phyloP scores from a whole-genome alignment of 2,329 filamentous ascomycete genomes.

The Sphaerulina vaccinii region DNA sequence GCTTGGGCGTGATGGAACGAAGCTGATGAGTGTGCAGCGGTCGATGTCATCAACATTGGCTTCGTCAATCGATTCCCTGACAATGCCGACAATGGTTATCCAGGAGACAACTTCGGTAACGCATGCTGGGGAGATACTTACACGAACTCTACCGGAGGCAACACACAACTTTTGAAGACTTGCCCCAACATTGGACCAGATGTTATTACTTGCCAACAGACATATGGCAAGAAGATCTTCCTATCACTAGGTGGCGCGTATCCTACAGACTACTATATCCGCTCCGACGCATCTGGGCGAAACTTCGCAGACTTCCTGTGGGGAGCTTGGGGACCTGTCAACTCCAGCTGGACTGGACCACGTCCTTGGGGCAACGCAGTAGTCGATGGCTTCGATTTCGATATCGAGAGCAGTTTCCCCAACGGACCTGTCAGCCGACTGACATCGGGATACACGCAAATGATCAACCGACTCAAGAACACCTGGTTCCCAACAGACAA shows the following conservation, averaged over 20 bases:
- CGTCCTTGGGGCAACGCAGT: constrained; percentile 50
- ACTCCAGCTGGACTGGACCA: constrained; percentile 30
- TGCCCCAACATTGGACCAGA: constrained; percentile 37
- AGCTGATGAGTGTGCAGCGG: constrained; percentile 39
- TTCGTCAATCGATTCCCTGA: constrained; percentile 58
- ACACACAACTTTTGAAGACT: constrained; percentile 16
- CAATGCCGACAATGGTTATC: constrained; percentile 45
- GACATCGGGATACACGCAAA: constrained; percentile 40
- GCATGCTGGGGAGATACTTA: constrained; percentile 20
- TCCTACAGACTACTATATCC: constrained; percentile 45
- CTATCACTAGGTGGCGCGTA: constrained; percentile 47
- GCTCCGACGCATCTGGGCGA: constrained; percentile 42
- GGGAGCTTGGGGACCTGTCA: constrained; percentile 44
- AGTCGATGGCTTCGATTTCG: constrained; percentile 56
- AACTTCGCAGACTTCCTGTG: constrained; percentile 47
- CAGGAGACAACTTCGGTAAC: constrained; percentile 53
- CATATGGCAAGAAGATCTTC: constrained; percentile 47
- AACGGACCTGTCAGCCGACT: constrained; percentile 36
- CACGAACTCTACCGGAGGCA: constrained; percentile 17
- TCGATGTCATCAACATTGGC: constrained; percentile 58
- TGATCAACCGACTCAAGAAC: constrained; percentile 50
- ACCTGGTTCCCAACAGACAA: constrained; percentile 39
- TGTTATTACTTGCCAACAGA: constrained; percentile 47
- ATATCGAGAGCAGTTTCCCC: constrained; percentile 44
- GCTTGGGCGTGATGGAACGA: neutral